Evolutionary conservation across 2,329 filamentous ascomycete species (phyloP).

Genomic region (Decorospora gaudefroyi): DNA sequence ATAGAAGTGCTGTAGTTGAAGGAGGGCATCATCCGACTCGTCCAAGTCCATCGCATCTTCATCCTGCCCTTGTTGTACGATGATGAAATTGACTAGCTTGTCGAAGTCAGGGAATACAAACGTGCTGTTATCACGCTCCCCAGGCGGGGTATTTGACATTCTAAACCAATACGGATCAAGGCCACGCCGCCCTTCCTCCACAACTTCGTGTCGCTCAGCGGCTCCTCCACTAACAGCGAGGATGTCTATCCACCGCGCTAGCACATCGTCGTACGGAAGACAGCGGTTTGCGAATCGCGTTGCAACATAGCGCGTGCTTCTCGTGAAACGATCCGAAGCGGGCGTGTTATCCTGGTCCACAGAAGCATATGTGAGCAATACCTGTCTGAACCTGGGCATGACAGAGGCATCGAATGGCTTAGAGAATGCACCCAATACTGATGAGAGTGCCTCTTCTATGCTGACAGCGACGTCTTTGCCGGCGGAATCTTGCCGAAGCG

Average conservation of each 20-base stretch:
- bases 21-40: conserved; percentile 29
- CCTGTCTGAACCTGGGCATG: conserved; percentile 48
- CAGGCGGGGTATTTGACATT: conserved; percentile 58
- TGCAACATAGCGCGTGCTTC: conserved; percentile 76
- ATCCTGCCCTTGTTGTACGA: conserved; percentile 44
- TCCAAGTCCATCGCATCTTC: conserved; percentile 45
- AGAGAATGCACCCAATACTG: conserved; percentile 66
- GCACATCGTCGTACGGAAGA: conserved; percentile 75
- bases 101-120: conserved; percentile 52
- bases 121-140: conserved; percentile 25
- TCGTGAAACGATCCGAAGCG: conserved; percentile 49
- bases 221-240: conserved; percentile 71
- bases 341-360: conserved; percentile 19
- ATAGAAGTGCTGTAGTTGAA: conserved; percentile 39
- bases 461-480: conserved; percentile 76
- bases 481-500: conserved; percentile 77
- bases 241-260: conserved; percentile 86
- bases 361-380: conserved; percentile 42
- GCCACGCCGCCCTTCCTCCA: conserved; percentile 88
- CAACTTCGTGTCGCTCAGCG: conserved; percentile 76
- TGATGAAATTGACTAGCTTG: conserved; percentile 53
- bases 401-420: conserved; percentile 49
- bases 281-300: conserved; percentile 91
- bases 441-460: conserved; percentile 86
- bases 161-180: conserved; percentile 77